Conservation (phyloP, 306 rosid genomes). For the Ceratonia siliqua region DNA sequence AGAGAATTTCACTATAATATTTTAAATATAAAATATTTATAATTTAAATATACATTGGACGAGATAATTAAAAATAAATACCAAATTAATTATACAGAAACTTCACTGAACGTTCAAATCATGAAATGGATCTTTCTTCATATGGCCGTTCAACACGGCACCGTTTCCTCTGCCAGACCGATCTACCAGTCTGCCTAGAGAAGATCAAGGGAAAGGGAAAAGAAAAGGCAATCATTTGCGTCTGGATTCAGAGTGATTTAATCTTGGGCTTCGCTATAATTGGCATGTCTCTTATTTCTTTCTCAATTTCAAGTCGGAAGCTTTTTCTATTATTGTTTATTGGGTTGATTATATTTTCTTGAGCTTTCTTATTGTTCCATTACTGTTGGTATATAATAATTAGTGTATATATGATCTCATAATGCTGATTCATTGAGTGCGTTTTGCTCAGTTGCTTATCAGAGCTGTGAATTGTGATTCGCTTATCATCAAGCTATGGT, state of each 20-base stretch:
- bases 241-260: not conserved
- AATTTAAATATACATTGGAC: too few relatives aligned
- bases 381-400: not conserved
- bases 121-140: too few relatives aligned
- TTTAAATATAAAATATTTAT: too few relatives aligned
- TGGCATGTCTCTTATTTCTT: not conserved
- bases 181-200: too few relatives aligned
- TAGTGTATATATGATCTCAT: not conserved
- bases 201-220: too few relatives aligned
- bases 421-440: not conserved
- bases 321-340: constrained; percentile 12
- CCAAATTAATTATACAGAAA: too few relatives aligned
- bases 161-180: constrained; percentile 28
- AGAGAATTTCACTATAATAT: too few relatives aligned
- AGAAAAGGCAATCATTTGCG: not conserved
- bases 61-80: too few relatives aligned
- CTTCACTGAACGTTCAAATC: too few relatives aligned
- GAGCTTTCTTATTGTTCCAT: not conserved
- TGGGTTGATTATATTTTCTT: constrained; percentile 14
- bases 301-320: constrained; percentile 5
- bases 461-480: constrained; percentile 41
- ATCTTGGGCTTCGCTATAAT: not conserved
- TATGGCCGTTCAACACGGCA: constrained; percentile 11
- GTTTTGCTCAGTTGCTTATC: constrained; percentile 19
- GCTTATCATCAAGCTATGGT: constrained; percentile 58